phyloP scores from a whole-genome alignment of 2,329 filamentous ascomycete genomes.

The Apiospora phragmitis region DNA sequence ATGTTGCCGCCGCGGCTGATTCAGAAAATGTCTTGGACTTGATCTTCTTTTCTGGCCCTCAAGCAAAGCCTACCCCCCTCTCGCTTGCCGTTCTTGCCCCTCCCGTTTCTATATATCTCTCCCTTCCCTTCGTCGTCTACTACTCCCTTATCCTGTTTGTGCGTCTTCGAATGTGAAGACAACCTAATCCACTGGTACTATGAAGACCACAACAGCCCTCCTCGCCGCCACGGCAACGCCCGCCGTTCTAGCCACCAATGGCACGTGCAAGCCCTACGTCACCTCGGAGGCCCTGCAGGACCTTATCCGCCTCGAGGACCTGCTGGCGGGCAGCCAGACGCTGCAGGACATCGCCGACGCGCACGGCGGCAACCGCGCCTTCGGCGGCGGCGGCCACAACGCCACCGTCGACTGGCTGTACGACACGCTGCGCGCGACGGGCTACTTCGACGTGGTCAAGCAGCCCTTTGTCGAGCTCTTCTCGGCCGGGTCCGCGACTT shows the following conservation, averaged over 20 bases:
- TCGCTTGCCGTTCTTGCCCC: not conserved
- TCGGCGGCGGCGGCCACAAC: conserved; percentile 46
- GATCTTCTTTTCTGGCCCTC: not conserved
- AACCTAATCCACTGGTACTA: not conserved
- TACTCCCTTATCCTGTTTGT: not conserved
- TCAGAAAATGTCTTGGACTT: not conserved
- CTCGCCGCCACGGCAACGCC: not conserved
- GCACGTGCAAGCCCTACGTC: conserved; percentile 34
- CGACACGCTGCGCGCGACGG: conserved; percentile 37
- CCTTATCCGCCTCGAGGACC: conserved; percentile 39
- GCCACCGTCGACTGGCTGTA: conserved; percentile 46
- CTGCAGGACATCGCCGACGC: conserved; percentile 45
- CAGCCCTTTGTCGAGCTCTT: conserved; percentile 69
- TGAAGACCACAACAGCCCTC: not conserved
- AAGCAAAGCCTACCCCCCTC: not conserved
- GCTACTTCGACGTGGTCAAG: conserved; percentile 45
- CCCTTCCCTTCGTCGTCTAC: not conserved
- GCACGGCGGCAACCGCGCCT: conserved; percentile 43
- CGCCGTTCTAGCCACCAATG: not conserved
- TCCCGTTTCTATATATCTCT: not conserved
- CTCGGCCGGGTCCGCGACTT: conserved; percentile 40
- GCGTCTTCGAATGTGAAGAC: not conserved
- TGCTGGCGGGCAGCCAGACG: conserved; percentile 44
- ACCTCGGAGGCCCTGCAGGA: conserved; percentile 40
- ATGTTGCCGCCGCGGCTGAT: not conserved